Conservation (phyloP, 495 filamentous ascomycete species). For the Penicillium alfredii region DNA sequence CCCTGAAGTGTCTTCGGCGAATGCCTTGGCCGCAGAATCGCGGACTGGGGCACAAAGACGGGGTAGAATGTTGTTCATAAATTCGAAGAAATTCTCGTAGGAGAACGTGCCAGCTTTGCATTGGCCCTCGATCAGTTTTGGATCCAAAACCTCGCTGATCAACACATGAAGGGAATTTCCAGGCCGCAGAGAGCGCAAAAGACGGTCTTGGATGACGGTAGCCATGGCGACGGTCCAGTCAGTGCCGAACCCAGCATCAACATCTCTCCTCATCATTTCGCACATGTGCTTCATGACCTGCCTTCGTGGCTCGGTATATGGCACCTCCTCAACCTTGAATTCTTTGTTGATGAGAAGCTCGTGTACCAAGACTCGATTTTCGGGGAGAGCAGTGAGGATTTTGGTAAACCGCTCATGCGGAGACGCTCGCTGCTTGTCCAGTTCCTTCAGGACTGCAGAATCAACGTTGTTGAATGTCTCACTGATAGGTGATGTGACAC, state of each 20-base stretch:
- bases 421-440: slow-evolving; percentile 33
- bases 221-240: slow-evolving; percentile 80
- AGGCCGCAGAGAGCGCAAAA: slow-evolving; percentile 72
- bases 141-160: slow-evolving; percentile 81
- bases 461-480: slow-evolving; percentile 41
- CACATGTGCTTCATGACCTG: slow-evolving; percentile 60
- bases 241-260: slow-evolving; percentile 64
- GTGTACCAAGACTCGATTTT: slow-evolving; percentile 81
- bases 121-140: slow-evolving; percentile 67
- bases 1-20: slow-evolving; percentile 66
- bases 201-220: slow-evolving; percentile 73
- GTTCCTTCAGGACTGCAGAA: slow-evolving; percentile 32
- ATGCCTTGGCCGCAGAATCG: slow-evolving; percentile 74
- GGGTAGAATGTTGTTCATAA: slow-evolving; percentile 84
- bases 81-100: slow-evolving; percentile 86
- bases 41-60: slow-evolving; percentile 89
- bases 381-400: slow-evolving; percentile 63
- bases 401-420: slow-evolving; percentile 44
- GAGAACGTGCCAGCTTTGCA: slow-evolving; percentile 80
- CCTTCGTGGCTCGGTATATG: slow-evolving; percentile 45
- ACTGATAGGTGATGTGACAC: slow-evolving; percentile 42
- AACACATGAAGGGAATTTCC: slow-evolving; percentile 76
- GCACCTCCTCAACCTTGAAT: slow-evolving; percentile 54
- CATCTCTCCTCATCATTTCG: slow-evolving; percentile 66
- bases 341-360: slow-evolving; percentile 89